Evolutionary conservation across 148 eudicot genomes (phyloP), one percentile per base, ranked within the genome.

Genomic region (Pharnaceum exiguum): DNA sequence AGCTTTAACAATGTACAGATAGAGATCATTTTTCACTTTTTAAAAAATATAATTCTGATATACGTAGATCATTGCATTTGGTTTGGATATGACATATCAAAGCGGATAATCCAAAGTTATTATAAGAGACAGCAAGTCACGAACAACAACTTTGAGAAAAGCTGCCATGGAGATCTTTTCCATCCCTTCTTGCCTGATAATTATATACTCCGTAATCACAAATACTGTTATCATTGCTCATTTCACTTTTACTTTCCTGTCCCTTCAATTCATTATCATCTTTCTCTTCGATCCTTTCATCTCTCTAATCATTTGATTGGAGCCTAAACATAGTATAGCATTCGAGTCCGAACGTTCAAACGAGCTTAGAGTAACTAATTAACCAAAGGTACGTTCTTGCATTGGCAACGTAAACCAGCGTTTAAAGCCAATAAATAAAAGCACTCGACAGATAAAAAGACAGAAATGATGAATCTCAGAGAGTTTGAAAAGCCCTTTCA

Each of bases 271-370:
- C 5, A 16, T n/a, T n/a, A n/a, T 55, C 58, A 35, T 39, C 40
- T 28, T 9, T 10, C 38, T 17, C 7, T 12, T 15, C n/a, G n/a
- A n/a, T n/a, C n/a, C n/a, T n/a, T n/a, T n/a, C 60, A 66, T 60
- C 67, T 45, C 57, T 69, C 67, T 69, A 68, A 68, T 68, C 72
- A 68, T 68, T 68, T 60, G 72, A 60, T 51, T 44, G 66, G 55
- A 68, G 66, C 55, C 72, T 69, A 69, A 61, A 37, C 73, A 47
- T 46, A 61, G 62, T 46, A 46, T 37, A 36, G 40, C 62, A 64
- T 51, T 37, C 33, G 24, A 29, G 19, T 17, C 36, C 47, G 32
- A 40, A 46, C 69, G 36, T 19, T 5, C 48, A 65, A 26, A 55
- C 17, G 24, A 2, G 24, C n/a, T 40, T 15, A n/a, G n/a, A n/a